Conservation (phyloP, 2,329 filamentous ascomycete genomes). For the Xylaria sp. region DNA sequence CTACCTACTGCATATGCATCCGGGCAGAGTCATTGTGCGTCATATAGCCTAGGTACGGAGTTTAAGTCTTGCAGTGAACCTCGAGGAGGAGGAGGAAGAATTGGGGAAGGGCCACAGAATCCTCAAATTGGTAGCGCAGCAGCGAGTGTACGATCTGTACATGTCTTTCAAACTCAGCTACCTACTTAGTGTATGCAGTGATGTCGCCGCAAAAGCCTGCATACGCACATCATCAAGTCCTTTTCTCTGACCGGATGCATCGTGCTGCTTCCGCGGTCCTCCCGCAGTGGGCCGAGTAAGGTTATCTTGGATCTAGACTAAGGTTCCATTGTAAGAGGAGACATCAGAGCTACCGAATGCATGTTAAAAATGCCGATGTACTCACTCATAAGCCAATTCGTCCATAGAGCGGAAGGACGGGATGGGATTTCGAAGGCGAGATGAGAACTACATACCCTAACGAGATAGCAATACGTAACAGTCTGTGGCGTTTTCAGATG, state of each 20-base stretch:
- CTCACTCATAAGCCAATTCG: constrained; percentile 36
- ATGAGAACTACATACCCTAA: constrained; percentile 18
- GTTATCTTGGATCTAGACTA: constrained; percentile 51
- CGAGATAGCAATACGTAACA: constrained; percentile 30
- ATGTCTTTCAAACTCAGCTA: constrained; percentile 38
- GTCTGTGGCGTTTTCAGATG: constrained; percentile 25
- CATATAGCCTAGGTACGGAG: constrained; percentile 28
- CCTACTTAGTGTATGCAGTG: constrained; percentile 41
- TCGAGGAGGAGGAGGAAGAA: constrained; percentile 14
- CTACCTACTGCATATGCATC: constrained; percentile 36
- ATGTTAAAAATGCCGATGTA: constrained; percentile 31
- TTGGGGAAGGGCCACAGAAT: constrained; percentile 21
- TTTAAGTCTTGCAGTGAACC: constrained; percentile 11
- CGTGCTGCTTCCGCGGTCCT: constrained; percentile 56
- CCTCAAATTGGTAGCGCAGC: constrained; percentile 27
- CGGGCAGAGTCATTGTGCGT: constrained; percentile 37
- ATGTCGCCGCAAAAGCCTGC: constrained; percentile 49
- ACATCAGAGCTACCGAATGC: constrained; percentile 47
- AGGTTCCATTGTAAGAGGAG: constrained; percentile 49
- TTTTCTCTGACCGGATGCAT: constrained; percentile 53
- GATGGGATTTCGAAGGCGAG: constrained; percentile 26
- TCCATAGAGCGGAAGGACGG: constrained; percentile 30
- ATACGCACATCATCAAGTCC: constrained; percentile 54
- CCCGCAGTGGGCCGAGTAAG: constrained; percentile 53
- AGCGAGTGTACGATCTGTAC: constrained; percentile 27